These are phyloP conservation scores for Paraglomus occultum DNA, from an alignment of 192 early-diverging fungal species.

Conservation along the genomic window DNA sequence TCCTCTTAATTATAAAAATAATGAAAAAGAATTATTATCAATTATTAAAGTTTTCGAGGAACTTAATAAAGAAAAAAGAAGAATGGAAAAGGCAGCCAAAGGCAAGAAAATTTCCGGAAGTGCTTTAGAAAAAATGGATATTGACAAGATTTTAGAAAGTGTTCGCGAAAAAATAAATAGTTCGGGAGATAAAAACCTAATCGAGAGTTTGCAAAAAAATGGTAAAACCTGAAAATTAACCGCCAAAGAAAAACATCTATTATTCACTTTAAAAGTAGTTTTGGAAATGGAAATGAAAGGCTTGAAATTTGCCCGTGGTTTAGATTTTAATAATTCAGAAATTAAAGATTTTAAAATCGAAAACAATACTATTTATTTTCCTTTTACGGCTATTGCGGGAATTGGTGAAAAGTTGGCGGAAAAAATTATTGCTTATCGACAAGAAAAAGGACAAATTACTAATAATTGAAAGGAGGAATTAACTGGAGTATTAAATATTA, in stretches of 20 bases:
- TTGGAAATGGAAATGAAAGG: constrained; percentile 24
- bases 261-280: constrained; percentile 25
- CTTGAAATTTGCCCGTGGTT: background rate
- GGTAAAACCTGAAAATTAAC: constrained; percentile 16
- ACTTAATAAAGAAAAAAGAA: constrained; percentile 13
- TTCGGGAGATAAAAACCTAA: constrained; percentile 11
- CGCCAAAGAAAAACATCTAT: constrained; percentile 13
- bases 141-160: background rate
- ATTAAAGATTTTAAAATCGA: constrained; percentile 22
- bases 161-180: constrained; percentile 11
- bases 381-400: constrained; percentile 16
- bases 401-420: constrained; percentile 11
- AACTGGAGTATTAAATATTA: constrained; percentile 3
- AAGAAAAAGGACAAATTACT: background rate
- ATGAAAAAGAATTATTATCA: constrained; percentile 1
- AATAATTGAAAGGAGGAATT: constrained; percentile 13
- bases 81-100: background rate
- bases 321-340: constrained; percentile 20
- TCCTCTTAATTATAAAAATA: background rate
- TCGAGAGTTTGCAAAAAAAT: constrained; percentile 14
- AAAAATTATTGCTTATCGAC: constrained; percentile 17
- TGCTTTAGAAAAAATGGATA: background rate
- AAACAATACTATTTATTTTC: constrained; percentile 23
- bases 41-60: constrained; percentile 21
- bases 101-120: background rate